These are phyloP conservation scores for Pisolithus thermaeus DNA, from an alignment of 1,284 basidiomycete species.

Conservation along the genomic window DNA sequence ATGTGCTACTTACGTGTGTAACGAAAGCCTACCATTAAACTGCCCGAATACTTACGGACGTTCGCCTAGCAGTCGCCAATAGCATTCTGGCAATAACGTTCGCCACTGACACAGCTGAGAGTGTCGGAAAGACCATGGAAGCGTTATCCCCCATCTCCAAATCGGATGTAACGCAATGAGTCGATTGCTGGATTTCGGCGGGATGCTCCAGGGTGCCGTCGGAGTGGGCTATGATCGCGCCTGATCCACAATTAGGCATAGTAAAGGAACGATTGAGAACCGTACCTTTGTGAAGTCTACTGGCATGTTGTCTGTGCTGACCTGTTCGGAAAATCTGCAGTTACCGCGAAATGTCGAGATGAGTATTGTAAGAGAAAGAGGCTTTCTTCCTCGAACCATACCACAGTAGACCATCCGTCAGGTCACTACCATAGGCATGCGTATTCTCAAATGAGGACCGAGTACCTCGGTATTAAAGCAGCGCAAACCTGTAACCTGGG, in stretches of 20 bases:
- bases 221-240: neutral
- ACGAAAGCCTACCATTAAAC: constrained; percentile 24
- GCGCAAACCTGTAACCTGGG: too few species aligned
- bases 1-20: too few species aligned
- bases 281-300: too few species aligned
- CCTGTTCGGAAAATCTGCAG: neutral
- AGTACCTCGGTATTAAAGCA: too few species aligned
- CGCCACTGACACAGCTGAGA: constrained; percentile 5
- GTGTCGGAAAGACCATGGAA: constrained; percentile 15
- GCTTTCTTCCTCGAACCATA: too few species aligned
- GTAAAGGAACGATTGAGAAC: neutral
- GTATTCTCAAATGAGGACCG: too few species aligned
- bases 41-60: constrained; percentile 23
- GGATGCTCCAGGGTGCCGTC: constrained; percentile 6
- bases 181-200: constrained; percentile 16
- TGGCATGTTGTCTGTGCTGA: neutral
- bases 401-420: too few species aligned
- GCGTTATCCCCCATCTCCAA: constrained; percentile 8
- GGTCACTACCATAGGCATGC: too few species aligned
- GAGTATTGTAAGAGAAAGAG: neutral
- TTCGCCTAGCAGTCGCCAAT: neutral
- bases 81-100: constrained; percentile 2
- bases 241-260: neutral
- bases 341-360: neutral
- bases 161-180: constrained; percentile 13